phyloP scores from a whole-genome alignment of 1,284 basidiomycete species.

The Phenoliferia sp. region DNA sequence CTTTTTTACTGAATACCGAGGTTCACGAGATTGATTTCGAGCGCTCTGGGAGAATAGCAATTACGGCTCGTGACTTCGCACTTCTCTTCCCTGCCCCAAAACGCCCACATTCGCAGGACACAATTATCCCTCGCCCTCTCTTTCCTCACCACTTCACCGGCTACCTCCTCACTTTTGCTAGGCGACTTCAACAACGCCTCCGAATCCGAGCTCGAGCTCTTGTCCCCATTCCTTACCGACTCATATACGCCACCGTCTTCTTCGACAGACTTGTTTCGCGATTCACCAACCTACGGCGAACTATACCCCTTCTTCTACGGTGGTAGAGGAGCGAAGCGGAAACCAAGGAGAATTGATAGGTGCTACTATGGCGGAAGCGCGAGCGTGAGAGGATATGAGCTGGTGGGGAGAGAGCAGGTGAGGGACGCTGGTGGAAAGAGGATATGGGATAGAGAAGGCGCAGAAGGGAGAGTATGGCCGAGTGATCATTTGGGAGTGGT shows the following conservation, averaged over 20 bases:
- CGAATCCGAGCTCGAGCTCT: not conserved
- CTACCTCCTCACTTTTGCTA: constrained; percentile 7
- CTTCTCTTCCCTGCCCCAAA: constrained; percentile 19
- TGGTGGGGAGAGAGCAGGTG: constrained; percentile 5
- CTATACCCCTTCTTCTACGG: constrained; percentile 17
- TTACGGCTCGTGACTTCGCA: constrained; percentile 24
- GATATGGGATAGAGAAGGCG: constrained; percentile 9
- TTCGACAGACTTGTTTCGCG: constrained; percentile 1
- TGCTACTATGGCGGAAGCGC: constrained; percentile 5
- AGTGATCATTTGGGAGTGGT: constrained; percentile 21
- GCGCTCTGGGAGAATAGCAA: no score
- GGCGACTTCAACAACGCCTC: constrained; percentile 24
- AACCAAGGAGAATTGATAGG: constrained; percentile 20
- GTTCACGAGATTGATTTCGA: no score
- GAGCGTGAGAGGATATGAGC: not conserved
- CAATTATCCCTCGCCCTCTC: constrained; percentile 4
- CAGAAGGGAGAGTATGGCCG: constrained; percentile 8
- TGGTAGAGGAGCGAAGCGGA: constrained; percentile 9
- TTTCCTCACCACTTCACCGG: not conserved
- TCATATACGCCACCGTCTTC: not conserved
- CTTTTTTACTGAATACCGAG: no score
- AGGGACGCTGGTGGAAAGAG: not conserved
- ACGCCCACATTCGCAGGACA: constrained; percentile 6
- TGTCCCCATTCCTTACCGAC: not conserved
- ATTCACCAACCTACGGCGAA: constrained; percentile 17